Base-by-base conservation (phyloP, 257 asterid genomes). In the Fraxinus anomala region DNA sequence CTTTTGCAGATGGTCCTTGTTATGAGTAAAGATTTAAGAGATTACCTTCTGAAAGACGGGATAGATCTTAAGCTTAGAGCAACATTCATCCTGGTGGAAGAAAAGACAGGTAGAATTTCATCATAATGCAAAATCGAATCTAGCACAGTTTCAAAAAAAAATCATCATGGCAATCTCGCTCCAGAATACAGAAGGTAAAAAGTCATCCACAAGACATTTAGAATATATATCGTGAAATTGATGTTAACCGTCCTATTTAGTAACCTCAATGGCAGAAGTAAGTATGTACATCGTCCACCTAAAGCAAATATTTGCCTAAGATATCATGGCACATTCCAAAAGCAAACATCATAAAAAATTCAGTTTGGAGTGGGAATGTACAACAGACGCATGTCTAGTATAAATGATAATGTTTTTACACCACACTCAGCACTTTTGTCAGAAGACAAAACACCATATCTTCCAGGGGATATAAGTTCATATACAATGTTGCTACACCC, bases 1-100 rank as follows among this genome's bases (percentile, higher is more conserved):
- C 19, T 61, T 14, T 34, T 68, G 72, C 4, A 76, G 80, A 69
- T 56, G 66, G 40, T 78, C 56, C 6, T 56, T 56, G 66, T 26
- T 54, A 30, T 73, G 73, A 47, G 47, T 74, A 75, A 82, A 75
- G 70, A 56, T 44, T 17, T 16, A 63, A 73, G 73, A 78, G 51
- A 80, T 80, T 85, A 96, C 99, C 99, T 96, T 96, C 88, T 96
- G 98, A 88, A 93, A 88, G 86, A 93, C 91, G 44, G 98, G 99
- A 77, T 91, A 93, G 68, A 96, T 89, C 83, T 92, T 93, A 65
- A 96, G 88, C 89, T 93, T 96, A 2, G 97, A 93, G 92, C 97
- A 96, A 16, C 99, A 93, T 82, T 96, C 99, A 82, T 96, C 99
- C 99, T 96, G 95, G 51, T 80, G 74, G 77, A 33, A 72, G 61